These are phyloP conservation scores for Agaricus subrufescens DNA, from an alignment of 768 basidiomycete genomes.

Conservation along the genomic window DNA sequence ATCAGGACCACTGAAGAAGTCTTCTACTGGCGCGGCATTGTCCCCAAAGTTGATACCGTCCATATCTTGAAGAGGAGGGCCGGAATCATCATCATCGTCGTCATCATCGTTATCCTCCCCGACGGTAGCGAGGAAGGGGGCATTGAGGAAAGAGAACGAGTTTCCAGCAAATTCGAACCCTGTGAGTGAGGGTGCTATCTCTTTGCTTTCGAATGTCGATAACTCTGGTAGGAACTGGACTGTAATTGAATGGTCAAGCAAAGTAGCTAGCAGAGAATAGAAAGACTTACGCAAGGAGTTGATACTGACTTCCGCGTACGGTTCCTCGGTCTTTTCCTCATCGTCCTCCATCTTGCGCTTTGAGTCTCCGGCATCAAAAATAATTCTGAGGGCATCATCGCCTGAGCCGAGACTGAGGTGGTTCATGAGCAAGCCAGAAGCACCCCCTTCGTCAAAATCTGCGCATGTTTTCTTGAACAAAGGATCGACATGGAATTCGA, in stretches of 20 bases:
- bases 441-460: conserved; percentile 98
- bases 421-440: conserved; percentile 94
- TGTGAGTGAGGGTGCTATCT: conserved; percentile 77
- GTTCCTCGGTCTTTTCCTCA: conserved; percentile 69
- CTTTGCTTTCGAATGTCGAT: conserved; percentile 55
- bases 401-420: conserved; percentile 79
- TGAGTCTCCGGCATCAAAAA: conserved; percentile 95
- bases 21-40: conserved; percentile 19
- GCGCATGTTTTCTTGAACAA: conserved; percentile 97
- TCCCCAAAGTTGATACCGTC: conserved; percentile 17
- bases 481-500: conserved; percentile 95
- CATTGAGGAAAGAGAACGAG: conserved; percentile 56
- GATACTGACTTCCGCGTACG: conserved; percentile 63
- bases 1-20: conserved; percentile 36
- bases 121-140: conserved; percentile 51
- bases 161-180: conserved; percentile 81
- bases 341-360: conserved; percentile 70
- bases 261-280: neutral
- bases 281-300: conserved; percentile 39
- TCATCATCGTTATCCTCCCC: conserved; percentile 44
- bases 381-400: conserved; percentile 80
- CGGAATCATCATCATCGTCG: conserved; percentile 32
- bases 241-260: conserved; percentile 20
- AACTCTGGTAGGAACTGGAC: conserved; percentile 74
- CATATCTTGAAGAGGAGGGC: conserved; percentile 37